Conservation (phyloP, 2,329 filamentous ascomycete genomes). For the Pseudogymnoascus sp. region DNA sequence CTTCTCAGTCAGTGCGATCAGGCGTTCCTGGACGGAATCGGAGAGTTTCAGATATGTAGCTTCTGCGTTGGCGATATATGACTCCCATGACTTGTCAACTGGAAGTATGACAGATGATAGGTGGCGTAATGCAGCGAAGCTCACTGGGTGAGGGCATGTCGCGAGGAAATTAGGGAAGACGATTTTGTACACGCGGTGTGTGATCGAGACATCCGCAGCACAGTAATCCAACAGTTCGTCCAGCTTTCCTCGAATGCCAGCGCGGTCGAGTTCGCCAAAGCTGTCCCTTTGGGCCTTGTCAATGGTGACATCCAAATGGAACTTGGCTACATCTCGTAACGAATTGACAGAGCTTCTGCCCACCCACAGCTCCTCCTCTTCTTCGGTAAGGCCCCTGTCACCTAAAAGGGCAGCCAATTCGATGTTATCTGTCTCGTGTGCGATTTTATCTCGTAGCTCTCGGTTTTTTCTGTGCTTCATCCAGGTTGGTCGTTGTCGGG, state of each 20-base stretch:
- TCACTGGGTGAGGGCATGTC: conserved; percentile 92
- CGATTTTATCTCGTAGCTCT: conserved; percentile 74
- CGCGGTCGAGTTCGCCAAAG: conserved; percentile 74
- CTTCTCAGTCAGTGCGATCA: conserved; percentile 67
- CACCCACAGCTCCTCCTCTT: conserved; percentile 95
- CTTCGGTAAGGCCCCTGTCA: conserved; percentile 60
- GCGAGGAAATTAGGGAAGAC: conserved; percentile 86
- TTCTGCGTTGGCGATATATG: conserved; percentile 79
- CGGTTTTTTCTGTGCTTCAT: conserved; percentile 91
- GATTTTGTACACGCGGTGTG: conserved; percentile 87
- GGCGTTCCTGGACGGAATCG: conserved; percentile 68
- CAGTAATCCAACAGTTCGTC: conserved; percentile 89
- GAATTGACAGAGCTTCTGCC: conserved; percentile 93
- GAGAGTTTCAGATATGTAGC: conserved; percentile 73
- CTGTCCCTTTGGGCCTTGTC: conserved; percentile 84
- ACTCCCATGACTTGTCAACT: conserved; percentile 79
- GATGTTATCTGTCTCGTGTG: conserved; percentile 61
- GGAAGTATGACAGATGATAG: conserved; percentile 91
- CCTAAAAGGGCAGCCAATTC: conserved; percentile 68
- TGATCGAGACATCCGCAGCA: conserved; percentile 87
- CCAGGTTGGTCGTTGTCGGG: conserved; percentile 91
- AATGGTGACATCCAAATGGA: conserved; percentile 85
- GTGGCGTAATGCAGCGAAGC: conserved; percentile 88
- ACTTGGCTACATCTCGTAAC: conserved; percentile 88
- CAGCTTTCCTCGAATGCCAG: conserved; percentile 63